phyloP scores from a whole-genome alignment of 2,329 filamentous ascomycete genomes.

The Ambrosiella cleistominuta region DNA sequence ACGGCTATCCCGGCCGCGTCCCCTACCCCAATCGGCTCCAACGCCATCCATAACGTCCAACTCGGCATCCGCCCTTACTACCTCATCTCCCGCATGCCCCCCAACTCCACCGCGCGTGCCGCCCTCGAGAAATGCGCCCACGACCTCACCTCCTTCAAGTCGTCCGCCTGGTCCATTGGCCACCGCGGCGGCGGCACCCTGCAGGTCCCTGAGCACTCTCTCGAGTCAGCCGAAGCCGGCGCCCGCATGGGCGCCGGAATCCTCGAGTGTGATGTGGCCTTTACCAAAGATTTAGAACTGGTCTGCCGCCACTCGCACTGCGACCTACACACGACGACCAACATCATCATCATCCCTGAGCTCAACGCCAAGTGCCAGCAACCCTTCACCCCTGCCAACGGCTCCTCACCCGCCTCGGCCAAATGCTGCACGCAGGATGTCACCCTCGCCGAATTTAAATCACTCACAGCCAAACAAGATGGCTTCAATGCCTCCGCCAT shows the following conservation, averaged over 20 bases:
- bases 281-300: slow-evolving; percentile 46
- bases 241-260: slow-evolving; percentile 50
- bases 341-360: slow-evolving; percentile 43
- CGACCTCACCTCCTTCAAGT: slow-evolving; percentile 31
- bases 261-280: slow-evolving; percentile 50
- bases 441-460: slow-evolving; percentile 48
- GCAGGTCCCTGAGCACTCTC: slow-evolving; percentile 46
- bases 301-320: slow-evolving; percentile 52
- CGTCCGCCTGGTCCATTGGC: slow-evolving; percentile 39
- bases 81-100: slow-evolving; percentile 43
- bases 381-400: slow-evolving; percentile 39
- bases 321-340: slow-evolving; percentile 51
- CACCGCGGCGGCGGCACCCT: slow-evolving; percentile 46
- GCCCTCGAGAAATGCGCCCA: slow-evolving; percentile 39
- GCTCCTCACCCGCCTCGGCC: slow-evolving; percentile 35
- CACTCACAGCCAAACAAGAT: slow-evolving; percentile 56
- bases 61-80: slow-evolving; percentile 48
- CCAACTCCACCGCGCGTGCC: slow-evolving; percentile 38
- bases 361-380: slow-evolving; percentile 46
- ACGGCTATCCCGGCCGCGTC: not conserved
- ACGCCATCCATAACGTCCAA: slow-evolving; percentile 32
- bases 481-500: slow-evolving; percentile 39
- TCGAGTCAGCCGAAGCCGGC: slow-evolving; percentile 41
- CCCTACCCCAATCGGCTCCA: not conserved
- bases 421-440: slow-evolving; percentile 58